A percentile compares a stretch with the other conserved stretches of the same genome.
Conservation (phyloP, 371 early-diverging fungal genomes). For the Lichtheimia ramosa region DNA sequence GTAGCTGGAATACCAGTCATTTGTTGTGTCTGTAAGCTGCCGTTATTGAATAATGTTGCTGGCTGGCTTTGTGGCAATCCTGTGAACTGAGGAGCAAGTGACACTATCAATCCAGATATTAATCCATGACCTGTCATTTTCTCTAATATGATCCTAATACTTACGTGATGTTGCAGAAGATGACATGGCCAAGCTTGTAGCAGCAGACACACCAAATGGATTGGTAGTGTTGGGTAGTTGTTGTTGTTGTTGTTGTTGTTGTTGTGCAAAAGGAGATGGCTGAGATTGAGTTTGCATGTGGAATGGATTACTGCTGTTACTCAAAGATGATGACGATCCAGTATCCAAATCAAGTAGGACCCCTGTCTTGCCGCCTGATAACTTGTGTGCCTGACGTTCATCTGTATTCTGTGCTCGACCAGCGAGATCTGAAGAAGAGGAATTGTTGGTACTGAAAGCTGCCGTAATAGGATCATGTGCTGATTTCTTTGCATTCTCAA, state of each 20-base stretch:
- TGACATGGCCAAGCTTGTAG: background rate
- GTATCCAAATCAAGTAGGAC: conserved; percentile 17
- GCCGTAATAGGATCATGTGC: background rate
- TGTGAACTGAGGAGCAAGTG: background rate
- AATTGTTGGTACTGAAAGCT: conserved; percentile 13
- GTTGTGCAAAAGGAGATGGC: conserved; percentile 22
- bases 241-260: conserved; percentile 22
- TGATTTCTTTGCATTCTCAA: conserved; percentile 40
- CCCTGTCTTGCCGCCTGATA: conserved; percentile 20
- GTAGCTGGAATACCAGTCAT: conserved; percentile 3
- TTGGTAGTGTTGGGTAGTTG: conserved; percentile 9
- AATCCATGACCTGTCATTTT: background rate
- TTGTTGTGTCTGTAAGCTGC: background rate
- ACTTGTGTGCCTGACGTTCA: conserved; percentile 19
- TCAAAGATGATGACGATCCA: conserved; percentile 12
- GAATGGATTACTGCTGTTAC: conserved; percentile 24
- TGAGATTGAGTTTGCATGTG: conserved; percentile 22
- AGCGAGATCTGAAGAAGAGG: conserved; percentile 15
- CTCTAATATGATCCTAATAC: background rate
- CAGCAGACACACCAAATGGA: conserved; percentile 2
- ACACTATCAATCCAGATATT: background rate
- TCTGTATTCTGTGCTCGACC: conserved; percentile 23
- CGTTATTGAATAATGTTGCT: background rate
- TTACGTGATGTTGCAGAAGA: background rate
- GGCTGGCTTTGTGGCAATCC: background rate